Evolutionary conservation across 345 rosid species (phyloP).

Genomic region (Gossypioides kirkii): DNA sequence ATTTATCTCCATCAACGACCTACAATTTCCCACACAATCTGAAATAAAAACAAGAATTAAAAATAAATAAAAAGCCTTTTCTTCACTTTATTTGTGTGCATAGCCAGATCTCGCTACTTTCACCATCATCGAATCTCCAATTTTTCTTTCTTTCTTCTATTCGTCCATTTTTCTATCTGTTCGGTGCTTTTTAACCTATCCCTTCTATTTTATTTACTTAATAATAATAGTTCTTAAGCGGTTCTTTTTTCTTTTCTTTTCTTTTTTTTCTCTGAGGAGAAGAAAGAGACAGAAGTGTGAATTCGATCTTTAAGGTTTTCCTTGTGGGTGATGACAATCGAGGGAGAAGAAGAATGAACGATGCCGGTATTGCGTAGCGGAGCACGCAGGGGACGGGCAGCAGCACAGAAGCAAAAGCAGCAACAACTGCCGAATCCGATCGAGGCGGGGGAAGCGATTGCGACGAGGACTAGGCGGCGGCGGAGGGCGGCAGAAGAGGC

Average conservation of each 20-base stretch:
- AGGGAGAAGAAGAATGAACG: slow-evolving; percentile 42
- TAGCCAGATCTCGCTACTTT: slow-evolving; percentile 13
- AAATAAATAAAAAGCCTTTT: neutral
- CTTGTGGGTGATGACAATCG: slow-evolving; percentile 21
- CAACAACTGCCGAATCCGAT: slow-evolving; percentile 21
- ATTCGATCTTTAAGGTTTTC: neutral
- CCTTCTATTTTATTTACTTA: too few relatives aligned
- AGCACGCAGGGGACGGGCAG: slow-evolving; percentile 53
- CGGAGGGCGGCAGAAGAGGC: slow-evolving; percentile 47
- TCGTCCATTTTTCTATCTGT: neutral
- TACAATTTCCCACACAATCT: neutral
- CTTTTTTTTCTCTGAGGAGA: neutral
- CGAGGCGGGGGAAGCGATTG: slow-evolving; percentile 45
- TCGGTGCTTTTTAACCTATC: neutral
- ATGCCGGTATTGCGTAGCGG: slow-evolving; percentile 70
- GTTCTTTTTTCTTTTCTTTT: neutral
- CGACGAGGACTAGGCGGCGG: slow-evolving; percentile 53
- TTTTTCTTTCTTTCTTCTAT: neutral
- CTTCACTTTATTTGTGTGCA: neutral
- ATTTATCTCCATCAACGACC: neutral
- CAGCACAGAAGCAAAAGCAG: slow-evolving; percentile 16
- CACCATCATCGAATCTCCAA: slow-evolving; percentile 15
- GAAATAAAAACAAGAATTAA: neutral
- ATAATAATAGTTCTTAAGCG: neutral
- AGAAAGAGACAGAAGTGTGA: neutral